Evolutionary conservation across 1,284 basidiomycete genomes (phyloP).

Genomic region (Sphagnurus paluster): DNA sequence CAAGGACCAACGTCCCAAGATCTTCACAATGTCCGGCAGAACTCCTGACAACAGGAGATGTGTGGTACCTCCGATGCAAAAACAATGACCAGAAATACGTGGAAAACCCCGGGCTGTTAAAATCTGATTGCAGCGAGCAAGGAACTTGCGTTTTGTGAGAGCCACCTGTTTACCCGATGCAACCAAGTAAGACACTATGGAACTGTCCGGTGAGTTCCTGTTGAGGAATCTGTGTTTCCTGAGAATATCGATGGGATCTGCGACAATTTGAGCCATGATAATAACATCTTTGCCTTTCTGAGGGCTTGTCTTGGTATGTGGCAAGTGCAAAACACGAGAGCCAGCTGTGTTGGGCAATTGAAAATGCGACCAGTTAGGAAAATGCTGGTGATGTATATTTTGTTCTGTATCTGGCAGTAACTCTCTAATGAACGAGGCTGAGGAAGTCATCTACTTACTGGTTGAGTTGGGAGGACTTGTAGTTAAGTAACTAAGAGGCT

Average conservation of each 20-base stretch:
- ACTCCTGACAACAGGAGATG: not conserved
- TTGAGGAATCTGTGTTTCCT: not conserved
- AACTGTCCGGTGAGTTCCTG: not conserved
- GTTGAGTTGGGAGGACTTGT: too few relatives aligned
- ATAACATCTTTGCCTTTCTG: not conserved
- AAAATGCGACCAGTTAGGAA: too few relatives aligned
- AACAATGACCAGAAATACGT: not conserved
- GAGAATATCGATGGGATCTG: not conserved
- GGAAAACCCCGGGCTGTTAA: too few relatives aligned
- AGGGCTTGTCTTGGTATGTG: not conserved
- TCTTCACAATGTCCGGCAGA: not conserved
- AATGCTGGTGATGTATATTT: too few relatives aligned
- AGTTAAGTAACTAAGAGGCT: too few relatives aligned
- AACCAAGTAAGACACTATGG: not conserved
- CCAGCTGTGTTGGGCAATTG: too few relatives aligned
- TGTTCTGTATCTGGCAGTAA: too few relatives aligned
- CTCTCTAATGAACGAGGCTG: too few relatives aligned
- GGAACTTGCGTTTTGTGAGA: not conserved
- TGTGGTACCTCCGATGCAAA: not conserved
- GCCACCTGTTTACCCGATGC: not conserved
- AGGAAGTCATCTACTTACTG: too few relatives aligned
- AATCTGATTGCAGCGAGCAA: not conserved
- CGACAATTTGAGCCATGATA: not conserved
- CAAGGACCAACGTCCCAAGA: not conserved
- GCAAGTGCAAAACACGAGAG: too few relatives aligned